Conservation (phyloP, 1,284 basidiomycete species). For the Cystobasidiaceae sp. region DNA sequence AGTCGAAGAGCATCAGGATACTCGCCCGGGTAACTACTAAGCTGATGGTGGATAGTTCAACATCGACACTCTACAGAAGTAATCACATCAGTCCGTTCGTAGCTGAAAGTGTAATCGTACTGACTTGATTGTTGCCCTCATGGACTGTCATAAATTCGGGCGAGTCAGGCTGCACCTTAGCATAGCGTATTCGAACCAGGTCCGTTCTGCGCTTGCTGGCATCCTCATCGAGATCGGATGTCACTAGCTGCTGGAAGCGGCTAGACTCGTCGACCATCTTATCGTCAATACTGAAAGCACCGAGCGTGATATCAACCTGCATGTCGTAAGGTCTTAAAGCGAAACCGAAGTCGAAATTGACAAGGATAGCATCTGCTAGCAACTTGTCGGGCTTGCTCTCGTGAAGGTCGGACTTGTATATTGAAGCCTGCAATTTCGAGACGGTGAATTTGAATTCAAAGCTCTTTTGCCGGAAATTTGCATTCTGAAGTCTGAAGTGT, state of each 20-base stretch:
- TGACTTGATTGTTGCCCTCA: constrained; percentile 67
- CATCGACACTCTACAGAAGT: constrained; percentile 65
- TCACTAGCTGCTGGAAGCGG: constrained; percentile 61
- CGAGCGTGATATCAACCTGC: constrained; percentile 77
- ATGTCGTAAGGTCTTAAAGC: constrained; percentile 76
- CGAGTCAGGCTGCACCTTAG: constrained; percentile 72
- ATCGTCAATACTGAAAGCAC: constrained; percentile 56
- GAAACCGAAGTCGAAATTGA: constrained; percentile 72
- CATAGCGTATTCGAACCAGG: constrained; percentile 78
- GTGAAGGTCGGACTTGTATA: constrained; percentile 61
- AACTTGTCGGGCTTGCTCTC: constrained; percentile 59
- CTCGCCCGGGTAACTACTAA: constrained; percentile 87
- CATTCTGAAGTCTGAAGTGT: constrained; percentile 47
- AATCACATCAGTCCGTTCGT: neutral
- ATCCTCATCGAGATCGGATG: constrained; percentile 57
- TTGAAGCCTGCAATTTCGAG: constrained; percentile 73
- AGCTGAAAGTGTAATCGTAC: neutral
- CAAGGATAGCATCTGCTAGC: constrained; percentile 74
- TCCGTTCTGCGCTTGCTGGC: constrained; percentile 53
- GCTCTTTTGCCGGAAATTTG: constrained; percentile 68
- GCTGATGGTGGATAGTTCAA: constrained; percentile 86
- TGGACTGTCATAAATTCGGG: constrained; percentile 79
- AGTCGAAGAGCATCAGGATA: constrained; percentile 87
- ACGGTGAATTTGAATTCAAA: constrained; percentile 90
- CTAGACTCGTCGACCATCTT: constrained; percentile 63